These are phyloP conservation scores for Citeromyces hawaiiensis DNA, from an alignment of 1,139 yeast genomes.

Conservation along the genomic window DNA sequence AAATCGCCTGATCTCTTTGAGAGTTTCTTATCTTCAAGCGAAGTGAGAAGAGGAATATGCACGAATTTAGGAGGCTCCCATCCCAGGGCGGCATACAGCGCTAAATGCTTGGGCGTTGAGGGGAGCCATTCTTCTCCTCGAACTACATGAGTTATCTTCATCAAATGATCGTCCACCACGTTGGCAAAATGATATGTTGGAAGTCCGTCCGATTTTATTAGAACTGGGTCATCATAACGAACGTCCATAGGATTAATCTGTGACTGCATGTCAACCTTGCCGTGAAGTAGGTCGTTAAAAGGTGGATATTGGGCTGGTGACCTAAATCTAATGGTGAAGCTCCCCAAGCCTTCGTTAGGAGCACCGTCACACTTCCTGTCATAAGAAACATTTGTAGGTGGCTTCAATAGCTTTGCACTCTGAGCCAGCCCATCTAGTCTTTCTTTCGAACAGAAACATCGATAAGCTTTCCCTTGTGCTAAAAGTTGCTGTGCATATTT, in stretches of 20 bases:
- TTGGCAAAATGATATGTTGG: conserved; percentile 97
- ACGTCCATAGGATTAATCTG: conserved; percentile 59
- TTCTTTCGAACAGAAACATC: conserved; percentile 80
- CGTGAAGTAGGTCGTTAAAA: conserved; percentile 67
- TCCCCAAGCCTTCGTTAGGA: conserved; percentile 22
- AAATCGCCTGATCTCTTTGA: conserved; percentile 80
- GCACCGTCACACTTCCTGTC: conserved; percentile 61
- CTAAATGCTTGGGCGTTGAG: conserved; percentile 89
- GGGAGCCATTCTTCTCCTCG: conserved; percentile 98
- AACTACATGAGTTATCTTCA: conserved; percentile 87
- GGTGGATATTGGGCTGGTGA: conserved; percentile 61
- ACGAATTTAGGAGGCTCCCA: conserved; percentile 74
- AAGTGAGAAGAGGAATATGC: conserved; percentile 84
- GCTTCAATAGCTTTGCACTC: conserved; percentile 60
- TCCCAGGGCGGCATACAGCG: conserved; percentile 74
- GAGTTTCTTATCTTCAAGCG: conserved; percentile 62
- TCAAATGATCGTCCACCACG: conserved; percentile 86
- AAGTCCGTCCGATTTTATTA: conserved; percentile 79
- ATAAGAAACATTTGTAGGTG: conserved; percentile 87
- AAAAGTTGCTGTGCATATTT: conserved; percentile 43
- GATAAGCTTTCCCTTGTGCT: conserved; percentile 61
- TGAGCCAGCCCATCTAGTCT: conserved; percentile 53
- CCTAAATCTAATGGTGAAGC: conserved; percentile 44
- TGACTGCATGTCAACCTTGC: conserved; percentile 62
- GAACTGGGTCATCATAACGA: conserved; percentile 80